Base-by-base conservation (phyloP, 2,329 filamentous ascomycete species). In the Alternaria solani region DNA sequence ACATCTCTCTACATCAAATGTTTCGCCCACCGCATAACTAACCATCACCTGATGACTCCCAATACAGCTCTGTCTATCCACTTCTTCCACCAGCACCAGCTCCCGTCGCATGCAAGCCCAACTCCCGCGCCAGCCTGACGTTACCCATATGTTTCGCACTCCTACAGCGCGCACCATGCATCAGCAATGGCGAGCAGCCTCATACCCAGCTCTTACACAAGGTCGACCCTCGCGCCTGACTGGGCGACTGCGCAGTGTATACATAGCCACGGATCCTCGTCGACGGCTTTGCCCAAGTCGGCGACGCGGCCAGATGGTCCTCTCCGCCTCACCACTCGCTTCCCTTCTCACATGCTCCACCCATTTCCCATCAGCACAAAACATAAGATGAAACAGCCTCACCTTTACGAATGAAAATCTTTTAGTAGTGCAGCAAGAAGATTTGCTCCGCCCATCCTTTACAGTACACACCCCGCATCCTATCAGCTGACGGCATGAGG, bases 191-290 rank as follows among this genome's bases (percentile, higher is more conserved):
- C 39, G 20, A 42, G 18, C 32, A 36, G 39, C 20, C 39, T 47
- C 39, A 48, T 28, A 49, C 42, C 18, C 34, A 34, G 38, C 30
- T 39, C 20, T 20, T 18, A 20, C 41, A 52, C 55, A 52, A 38
- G 47, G 47, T 18, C 49, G 11, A 36, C 54, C 41, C 43, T 44
- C 48, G 49, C 46, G 49, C 55, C 55, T 61, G 36, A 11, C 26
- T 41, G 42, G 51, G 64, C 54, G 57, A 49, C 46, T 49, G 34
- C 34, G 48, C 38, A 57, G 34, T 55, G 44, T 52, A 56, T 57
- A 64, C 63, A 66, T 65, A 65, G 66, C 64, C 64, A 68, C 64
- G 57, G 60, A 59, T 46, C 59, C 54, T 38, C 38, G 49, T 53
- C 38, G 61, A 53, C 59, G 59, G 63, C 65, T 49, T 63, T 57